phyloP scores from a whole-genome alignment of 2,329 filamentous ascomycete species.

The Ambrosiella xylebori region DNA sequence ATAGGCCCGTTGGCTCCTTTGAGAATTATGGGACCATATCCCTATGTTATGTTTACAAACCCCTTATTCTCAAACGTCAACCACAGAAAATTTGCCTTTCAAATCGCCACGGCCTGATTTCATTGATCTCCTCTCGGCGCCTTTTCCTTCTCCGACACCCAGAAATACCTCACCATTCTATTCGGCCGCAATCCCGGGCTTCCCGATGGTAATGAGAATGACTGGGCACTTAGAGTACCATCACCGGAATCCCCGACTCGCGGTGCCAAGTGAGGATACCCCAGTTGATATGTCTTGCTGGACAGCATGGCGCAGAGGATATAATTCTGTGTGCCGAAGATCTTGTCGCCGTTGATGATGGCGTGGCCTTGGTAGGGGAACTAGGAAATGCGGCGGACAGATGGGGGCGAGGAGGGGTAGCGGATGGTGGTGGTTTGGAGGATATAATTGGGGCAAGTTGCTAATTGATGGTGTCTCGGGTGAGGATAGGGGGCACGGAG shows the following conservation, averaged over 20 bases:
- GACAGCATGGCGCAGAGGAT: not conserved
- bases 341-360: slow-evolving; percentile 12
- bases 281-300: not conserved
- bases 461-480: not conserved
- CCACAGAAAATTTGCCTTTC: slow-evolving; percentile 10
- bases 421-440: not conserved
- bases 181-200: not conserved
- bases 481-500: not conserved
- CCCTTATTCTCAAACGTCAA: slow-evolving; percentile 6
- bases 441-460: slow-evolving; percentile 1
- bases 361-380: slow-evolving; percentile 4
- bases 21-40: slow-evolving; percentile 2
- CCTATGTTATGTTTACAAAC: not conserved
- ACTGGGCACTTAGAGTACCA: not conserved
- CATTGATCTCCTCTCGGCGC: not conserved
- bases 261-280: not conserved
- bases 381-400: slow-evolving; percentile 5
- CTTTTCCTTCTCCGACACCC: not conserved
- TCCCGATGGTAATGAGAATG: not conserved
- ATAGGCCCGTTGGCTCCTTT: not conserved
- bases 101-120: slow-evolving; percentile 6
- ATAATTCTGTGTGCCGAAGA: slow-evolving; percentile 8
- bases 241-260: not conserved
- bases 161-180: not conserved
- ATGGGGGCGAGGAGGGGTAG: slow-evolving; percentile 1